Evolutionary conservation across 495 filamentous ascomycete genomes (phyloP), one percentile per base, ranked within the genome.

Genomic region (Aspergillus hancockii): DNA sequence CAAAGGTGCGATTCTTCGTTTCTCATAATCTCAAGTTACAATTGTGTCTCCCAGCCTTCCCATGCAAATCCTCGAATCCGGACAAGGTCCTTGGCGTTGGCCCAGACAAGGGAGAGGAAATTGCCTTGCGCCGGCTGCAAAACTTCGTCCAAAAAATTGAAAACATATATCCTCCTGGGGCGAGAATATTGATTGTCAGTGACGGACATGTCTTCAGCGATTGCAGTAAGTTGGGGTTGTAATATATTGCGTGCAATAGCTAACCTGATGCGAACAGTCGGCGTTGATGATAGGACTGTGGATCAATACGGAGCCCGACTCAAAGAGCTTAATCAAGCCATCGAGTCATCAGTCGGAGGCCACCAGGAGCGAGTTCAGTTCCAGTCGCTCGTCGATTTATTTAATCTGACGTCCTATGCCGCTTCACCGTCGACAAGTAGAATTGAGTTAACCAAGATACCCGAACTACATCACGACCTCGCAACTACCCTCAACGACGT

Each of bases 51-150:
- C 81, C 81, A 23, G 79, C 78, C 1, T 83, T 83, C 55, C 80
- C 79, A 0, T 82, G 80, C 70, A 83, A 83, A 57, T 82, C 78
- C 4, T 72, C 80, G 12, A 78, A 81, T 55, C 65, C 62, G 10
- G 56, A 57, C 12, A 81, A 82, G 40, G 79, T 80, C 0, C 63
- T 80, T 5, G 79, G 80, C 3, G 59, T 62, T 25, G 59, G 76
- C 14, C 79, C 80, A 2, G 80, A 83, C 56, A 79, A 70, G 45
- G 78, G 75, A 7, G 80, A 81, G 59, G 75, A 80, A 61, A 68
- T 83, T 45, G 77, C 79, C 1, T 65, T 82, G n/a, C 67, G 63
- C 12, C 71, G 73, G 9, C 60, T 82, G 19, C 65, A 81, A 51
- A 58, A 60, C 7, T 54, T 83, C 19, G 75, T 73, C 45, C 57